Evolutionary conservation across 441 rosid genomes (phyloP).

Genomic region (Eutrema salsugineum): DNA sequence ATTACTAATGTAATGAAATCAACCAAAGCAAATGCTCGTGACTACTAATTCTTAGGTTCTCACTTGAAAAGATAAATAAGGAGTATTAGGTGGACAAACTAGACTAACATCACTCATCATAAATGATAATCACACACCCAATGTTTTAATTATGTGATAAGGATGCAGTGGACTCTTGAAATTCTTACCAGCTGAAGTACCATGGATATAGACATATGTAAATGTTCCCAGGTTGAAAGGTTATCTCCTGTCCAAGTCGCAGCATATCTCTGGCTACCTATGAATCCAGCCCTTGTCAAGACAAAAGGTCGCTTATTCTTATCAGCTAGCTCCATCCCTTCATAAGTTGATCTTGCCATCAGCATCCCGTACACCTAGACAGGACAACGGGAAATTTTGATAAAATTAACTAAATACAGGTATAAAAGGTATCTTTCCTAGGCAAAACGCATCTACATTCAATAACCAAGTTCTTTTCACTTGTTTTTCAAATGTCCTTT

Average conservation of each 20-base stretch:
- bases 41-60: neutral
- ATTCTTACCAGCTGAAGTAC: slow-evolving; percentile 89
- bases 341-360: slow-evolving; percentile 92
- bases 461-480: neutral
- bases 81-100: neutral
- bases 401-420: neutral
- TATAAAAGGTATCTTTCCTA: neutral
- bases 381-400: neutral
- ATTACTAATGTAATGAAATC: neutral
- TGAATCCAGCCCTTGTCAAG: slow-evolving; percentile 93
- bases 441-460: neutral
- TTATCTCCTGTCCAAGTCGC: slow-evolving; percentile 99
- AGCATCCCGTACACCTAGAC: slow-evolving; percentile 86
- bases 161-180: slow-evolving; percentile 5
- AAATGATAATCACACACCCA: neutral
- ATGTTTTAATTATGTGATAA: neutral
- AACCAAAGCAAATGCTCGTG: neutral
- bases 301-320: slow-evolving; percentile 87
- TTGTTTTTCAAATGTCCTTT: neutral
- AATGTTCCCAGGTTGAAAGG: slow-evolving; percentile 91
- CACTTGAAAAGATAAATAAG: neutral
- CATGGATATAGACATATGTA: slow-evolving; percentile 91
- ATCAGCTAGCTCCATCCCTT: slow-evolving; percentile 81
- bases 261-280: slow-evolving; percentile 90
- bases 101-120: neutral